Conservation (phyloP, 73 alveolate species). For the Tetrahymena elliotti region DNA sequence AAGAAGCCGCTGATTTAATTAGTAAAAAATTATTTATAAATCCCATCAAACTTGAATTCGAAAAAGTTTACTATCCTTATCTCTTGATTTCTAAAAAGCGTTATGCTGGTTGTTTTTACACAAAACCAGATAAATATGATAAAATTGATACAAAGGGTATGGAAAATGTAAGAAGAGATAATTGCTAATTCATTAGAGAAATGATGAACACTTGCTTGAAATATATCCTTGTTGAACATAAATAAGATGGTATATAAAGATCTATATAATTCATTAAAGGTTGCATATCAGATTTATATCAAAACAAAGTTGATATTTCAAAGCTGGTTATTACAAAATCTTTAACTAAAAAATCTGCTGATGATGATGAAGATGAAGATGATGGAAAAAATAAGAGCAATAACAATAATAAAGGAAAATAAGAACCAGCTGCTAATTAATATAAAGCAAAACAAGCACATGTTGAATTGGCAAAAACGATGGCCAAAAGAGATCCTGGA, state of each 20-base stretch:
- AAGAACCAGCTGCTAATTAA: conserved; percentile 19
- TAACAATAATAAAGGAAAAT: conserved; percentile 9
- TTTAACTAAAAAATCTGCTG: conserved; percentile 66
- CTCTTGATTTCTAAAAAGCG: conserved; percentile 94
- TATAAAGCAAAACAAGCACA: conserved; percentile 96
- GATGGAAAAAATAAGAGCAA: conserved; percentile 1
- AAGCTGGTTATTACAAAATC: conserved; percentile 96
- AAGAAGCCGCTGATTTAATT: conserved; percentile 93
- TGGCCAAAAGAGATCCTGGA: conserved; percentile 88
- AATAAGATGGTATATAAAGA: conserved; percentile 49
- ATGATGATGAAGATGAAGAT: conserved; percentile 46
- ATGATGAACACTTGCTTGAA: conserved; percentile 39
- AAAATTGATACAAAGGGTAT: conserved; percentile 96
- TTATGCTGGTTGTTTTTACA: conserved; percentile 91
- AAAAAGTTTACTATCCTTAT: conserved; percentile 97
- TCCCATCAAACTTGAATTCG: conserved; percentile 99
- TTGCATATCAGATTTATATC: conserved; percentile 89
- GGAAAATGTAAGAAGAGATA: conserved; percentile 99
- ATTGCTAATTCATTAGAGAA: conserved; percentile 86
- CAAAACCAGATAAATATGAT: conserved; percentile 91
- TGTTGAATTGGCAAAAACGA: conserved; percentile 98
- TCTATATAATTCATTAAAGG: conserved; percentile 82
- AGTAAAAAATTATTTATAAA: conserved; percentile 67
- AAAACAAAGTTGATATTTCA: conserved; percentile 95
- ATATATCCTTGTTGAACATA: conserved; percentile 55